Evolutionary conservation across 2,329 filamentous ascomycete species (phyloP).

Genomic region (Zymoseptoria ardabiliae): DNA sequence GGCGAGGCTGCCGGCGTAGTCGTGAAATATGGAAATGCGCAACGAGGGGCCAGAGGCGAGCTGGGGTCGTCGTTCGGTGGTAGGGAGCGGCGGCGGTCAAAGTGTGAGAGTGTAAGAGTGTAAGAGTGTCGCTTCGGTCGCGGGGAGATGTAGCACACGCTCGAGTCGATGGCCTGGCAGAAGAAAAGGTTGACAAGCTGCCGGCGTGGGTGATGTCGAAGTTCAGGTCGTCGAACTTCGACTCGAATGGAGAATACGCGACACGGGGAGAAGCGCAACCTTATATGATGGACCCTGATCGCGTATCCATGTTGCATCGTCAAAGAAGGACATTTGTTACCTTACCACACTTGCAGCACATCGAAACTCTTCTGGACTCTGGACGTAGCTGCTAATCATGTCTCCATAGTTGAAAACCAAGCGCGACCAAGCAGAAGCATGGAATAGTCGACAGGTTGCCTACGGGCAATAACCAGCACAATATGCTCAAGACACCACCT

Average conservation of each 20-base stretch:
- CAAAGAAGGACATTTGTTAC: no score
- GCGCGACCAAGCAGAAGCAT: neutral
- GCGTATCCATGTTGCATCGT: neutral
- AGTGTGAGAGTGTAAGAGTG: no score
- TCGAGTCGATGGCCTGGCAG: conserved; percentile 1
- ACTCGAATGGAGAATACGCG: neutral
- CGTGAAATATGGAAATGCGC: neutral
- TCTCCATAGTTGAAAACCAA: neutral
- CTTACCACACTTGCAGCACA: no score
- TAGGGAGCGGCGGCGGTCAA: neutral
- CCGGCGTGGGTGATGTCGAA: conserved; percentile 1
- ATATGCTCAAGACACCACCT: conserved; percentile 64
- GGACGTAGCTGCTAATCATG: neutral
- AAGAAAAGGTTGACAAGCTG: conserved; percentile 2
- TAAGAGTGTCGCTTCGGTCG: neutral
- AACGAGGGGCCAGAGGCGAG: neutral
- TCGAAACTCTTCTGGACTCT: neutral
- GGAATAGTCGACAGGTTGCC: conserved; percentile 4
- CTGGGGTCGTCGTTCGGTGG: neutral
- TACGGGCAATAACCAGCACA: conserved; percentile 16
- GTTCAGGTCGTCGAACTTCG: neutral
- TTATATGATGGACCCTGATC: neutral
- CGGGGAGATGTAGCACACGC: neutral
- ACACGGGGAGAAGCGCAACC: neutral
- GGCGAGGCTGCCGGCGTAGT: conserved; percentile 2